Percentiles rank a stretch among this genome's conserved stretches.
These are phyloP conservation scores for Trametes cingulata DNA, from an alignment of 768 basidiomycete genomes.

Conservation along the genomic window DNA sequence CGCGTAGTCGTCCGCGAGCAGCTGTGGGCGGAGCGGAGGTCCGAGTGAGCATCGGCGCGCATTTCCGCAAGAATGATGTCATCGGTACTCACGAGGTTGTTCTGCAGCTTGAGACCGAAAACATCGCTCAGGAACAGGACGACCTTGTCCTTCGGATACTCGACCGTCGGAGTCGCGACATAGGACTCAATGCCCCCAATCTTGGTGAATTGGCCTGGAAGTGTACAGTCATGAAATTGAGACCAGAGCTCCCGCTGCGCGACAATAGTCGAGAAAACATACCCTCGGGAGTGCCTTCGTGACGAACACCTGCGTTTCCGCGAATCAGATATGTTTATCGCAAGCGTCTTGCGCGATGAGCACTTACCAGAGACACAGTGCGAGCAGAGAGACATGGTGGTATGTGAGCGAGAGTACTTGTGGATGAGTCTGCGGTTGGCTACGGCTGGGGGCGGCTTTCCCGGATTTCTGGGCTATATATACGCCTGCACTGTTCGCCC, in stretches of 20 bases:
- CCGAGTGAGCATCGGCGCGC: not conserved
- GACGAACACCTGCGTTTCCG: constrained; percentile 31
- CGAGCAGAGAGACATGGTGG: constrained; percentile 52
- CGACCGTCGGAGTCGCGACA: constrained; percentile 39
- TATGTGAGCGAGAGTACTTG: not conserved
- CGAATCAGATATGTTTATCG: not conserved
- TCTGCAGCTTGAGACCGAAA: constrained; percentile 32
- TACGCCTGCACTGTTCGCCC: not conserved
- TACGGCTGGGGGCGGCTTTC: not conserved
- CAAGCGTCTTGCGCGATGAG: not conserved
- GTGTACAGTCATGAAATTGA: constrained; percentile 26
- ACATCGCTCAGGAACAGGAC: constrained; percentile 42
- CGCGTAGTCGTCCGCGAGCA: constrained; percentile 47
- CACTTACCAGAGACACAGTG: constrained; percentile 55
- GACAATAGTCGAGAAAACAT: constrained; percentile 31
- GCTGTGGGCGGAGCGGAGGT: constrained; percentile 26
- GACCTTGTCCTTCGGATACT: constrained; percentile 39
- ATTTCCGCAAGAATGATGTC: not conserved
- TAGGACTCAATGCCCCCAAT: constrained; percentile 44
- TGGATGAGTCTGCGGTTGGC: not conserved
- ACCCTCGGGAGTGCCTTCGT: constrained; percentile 41
- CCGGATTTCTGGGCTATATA: constrained; percentile 3
- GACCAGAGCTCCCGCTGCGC: constrained; percentile 42
- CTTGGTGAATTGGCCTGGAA: constrained; percentile 36
- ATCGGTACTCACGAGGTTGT: constrained; percentile 39